Evolutionary conservation across 768 basidiomycete species (phyloP).

Genomic region (Chalciporus chontae): DNA sequence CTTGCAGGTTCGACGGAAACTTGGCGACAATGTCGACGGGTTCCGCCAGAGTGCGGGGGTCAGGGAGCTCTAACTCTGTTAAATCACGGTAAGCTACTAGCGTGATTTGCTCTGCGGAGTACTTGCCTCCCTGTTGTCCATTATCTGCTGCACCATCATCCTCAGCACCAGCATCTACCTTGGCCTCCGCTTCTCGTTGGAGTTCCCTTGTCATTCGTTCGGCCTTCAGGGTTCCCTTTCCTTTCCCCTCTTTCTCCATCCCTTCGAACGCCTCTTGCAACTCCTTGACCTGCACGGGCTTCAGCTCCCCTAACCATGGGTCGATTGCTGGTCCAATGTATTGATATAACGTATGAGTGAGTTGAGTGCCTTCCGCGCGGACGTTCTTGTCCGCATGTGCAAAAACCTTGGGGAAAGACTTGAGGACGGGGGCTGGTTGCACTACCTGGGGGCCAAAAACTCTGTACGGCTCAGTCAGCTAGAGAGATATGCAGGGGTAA

Average conservation of each 20-base stretch:
- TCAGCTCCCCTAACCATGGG: constrained; percentile 82
- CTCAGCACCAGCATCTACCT: constrained; percentile 33
- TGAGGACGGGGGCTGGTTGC: constrained; percentile 77
- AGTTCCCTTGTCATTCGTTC: constrained; percentile 74
- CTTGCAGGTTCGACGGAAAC: constrained; percentile 71
- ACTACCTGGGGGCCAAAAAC: constrained; percentile 75
- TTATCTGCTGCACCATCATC: constrained; percentile 37
- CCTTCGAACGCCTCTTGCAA: constrained; percentile 85
- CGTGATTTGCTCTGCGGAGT: neutral
- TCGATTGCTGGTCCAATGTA: constrained; percentile 84
- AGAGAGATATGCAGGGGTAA: neutral
- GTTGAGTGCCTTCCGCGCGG: constrained; percentile 81
- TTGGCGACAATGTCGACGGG: constrained; percentile 74
- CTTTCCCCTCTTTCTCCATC: constrained; percentile 81
- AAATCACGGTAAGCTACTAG: constrained; percentile 10
- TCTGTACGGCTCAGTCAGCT: constrained; percentile 37
- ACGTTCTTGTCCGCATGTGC: constrained; percentile 94
- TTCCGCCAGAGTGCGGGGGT: constrained; percentile 79
- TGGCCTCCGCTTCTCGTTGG: constrained; percentile 65
- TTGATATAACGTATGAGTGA: constrained; percentile 77
- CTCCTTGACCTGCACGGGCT: constrained; percentile 96
- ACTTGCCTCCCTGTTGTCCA: constrained; percentile 52
- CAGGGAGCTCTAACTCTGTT: constrained; percentile 53
- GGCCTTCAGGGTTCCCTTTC: constrained; percentile 77
- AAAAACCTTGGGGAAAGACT: constrained; percentile 88